phyloP scores from a whole-genome alignment of 495 filamentous ascomycete species.

The Penicillium taxi region DNA sequence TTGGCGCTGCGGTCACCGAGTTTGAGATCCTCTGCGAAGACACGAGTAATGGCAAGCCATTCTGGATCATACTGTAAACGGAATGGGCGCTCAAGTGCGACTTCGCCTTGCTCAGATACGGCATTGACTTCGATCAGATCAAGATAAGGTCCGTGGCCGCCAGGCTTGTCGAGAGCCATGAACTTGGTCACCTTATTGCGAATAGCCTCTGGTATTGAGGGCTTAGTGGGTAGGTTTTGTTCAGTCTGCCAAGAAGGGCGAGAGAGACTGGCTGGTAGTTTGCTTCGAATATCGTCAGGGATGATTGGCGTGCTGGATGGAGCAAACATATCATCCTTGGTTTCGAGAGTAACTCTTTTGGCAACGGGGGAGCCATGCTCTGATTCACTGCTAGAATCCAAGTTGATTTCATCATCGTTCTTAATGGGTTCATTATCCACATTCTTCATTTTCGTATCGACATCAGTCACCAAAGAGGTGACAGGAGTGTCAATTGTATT shows the following conservation, averaged over 20 bases:
- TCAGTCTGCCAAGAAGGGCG: slow-evolving; percentile 17
- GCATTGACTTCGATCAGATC: slow-evolving; percentile 60
- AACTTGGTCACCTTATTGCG: slow-evolving; percentile 73
- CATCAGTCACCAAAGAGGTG: too few species aligned
- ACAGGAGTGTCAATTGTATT: too few species aligned
- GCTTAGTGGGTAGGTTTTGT: slow-evolving; percentile 35
- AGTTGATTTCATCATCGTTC: slow-evolving; percentile 46
- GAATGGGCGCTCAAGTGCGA: slow-evolving; percentile 21
- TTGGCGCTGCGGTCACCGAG: slow-evolving; percentile 48
- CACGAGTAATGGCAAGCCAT: slow-evolving; percentile 88
- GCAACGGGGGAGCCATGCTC: slow-evolving; percentile 6
- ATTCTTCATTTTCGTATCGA: too few species aligned
- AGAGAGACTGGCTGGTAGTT: slow-evolving; percentile 59
- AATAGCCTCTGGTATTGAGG: slow-evolving; percentile 43
- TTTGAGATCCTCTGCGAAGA: slow-evolving; percentile 54
- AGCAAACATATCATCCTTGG: neutral
- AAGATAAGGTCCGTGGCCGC: slow-evolving; percentile 62
- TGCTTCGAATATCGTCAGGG: slow-evolving; percentile 22
- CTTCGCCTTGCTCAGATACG: slow-evolving; percentile 17
- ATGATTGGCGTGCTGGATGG: neutral
- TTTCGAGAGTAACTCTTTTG: neutral
- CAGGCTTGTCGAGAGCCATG: slow-evolving; percentile 83
- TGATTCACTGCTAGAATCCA: slow-evolving; percentile 47
- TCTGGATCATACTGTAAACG: slow-evolving; percentile 78
- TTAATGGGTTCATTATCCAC: neutral